phyloP scores from a whole-genome alignment of 1,284 basidiomycete species.

The Heterobasidion irregulare region DNA sequence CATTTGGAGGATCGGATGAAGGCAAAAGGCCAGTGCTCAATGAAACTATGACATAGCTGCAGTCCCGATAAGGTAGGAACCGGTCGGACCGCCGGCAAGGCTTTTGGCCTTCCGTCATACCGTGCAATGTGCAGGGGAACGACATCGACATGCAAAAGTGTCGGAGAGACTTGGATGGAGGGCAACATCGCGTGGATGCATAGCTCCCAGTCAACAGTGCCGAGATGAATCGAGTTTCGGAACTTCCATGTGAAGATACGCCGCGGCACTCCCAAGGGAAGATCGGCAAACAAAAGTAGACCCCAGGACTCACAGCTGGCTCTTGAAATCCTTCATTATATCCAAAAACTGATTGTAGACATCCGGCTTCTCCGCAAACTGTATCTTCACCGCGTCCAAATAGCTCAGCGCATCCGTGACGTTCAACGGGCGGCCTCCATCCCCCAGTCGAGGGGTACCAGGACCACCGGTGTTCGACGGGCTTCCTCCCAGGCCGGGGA shows the following conservation, averaged over 20 bases:
- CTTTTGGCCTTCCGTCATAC: no score
- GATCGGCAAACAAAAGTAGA: neutral
- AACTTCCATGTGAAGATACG: no score
- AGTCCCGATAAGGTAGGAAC: constrained; percentile 1
- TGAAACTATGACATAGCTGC: neutral
- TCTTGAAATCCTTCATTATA: constrained; percentile 99
- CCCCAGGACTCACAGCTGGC: constrained; percentile 68
- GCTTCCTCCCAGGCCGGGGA: neutral
- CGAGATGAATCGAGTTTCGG: no score
- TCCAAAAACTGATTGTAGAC: constrained; percentile 97
- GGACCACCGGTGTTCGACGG: neutral
- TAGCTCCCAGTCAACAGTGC: no score
- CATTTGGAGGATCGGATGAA: constrained; percentile 4
- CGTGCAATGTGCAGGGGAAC: neutral
- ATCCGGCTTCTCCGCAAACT: constrained; percentile 89
- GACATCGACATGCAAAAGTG: no score
- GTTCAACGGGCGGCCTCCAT: constrained; percentile 45
- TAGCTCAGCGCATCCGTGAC: constrained; percentile 95
- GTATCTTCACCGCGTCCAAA: constrained; percentile 92
- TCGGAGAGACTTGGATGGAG: no score
- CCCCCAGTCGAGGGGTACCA: constrained; percentile 1
- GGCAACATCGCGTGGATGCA: no score
- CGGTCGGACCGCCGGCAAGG: no score
- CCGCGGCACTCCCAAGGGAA: neutral
- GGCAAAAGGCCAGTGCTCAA: neutral